Percentiles rank a stretch among this genome's conserved stretches.
phyloP scores from a whole-genome alignment of 164 flowering plant genomes.

The Chloranthus sessilifolius region DNA sequence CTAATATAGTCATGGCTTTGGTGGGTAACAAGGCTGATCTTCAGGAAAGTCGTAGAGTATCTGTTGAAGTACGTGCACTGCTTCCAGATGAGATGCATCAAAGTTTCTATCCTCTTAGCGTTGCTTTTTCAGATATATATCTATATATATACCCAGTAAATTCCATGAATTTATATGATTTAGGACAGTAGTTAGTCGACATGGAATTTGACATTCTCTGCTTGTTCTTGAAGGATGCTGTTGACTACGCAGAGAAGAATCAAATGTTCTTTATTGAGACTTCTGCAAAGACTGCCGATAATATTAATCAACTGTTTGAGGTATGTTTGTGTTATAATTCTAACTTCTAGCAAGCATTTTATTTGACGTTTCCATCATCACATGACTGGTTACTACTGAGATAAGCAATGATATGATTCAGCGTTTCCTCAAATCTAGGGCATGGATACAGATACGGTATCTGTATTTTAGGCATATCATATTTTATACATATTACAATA shows the following conservation, averaged over 20 bases:
- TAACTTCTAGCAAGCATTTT: too few species aligned
- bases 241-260: slow-evolving; percentile 89
- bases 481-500: too few species aligned
- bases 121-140: too few species aligned
- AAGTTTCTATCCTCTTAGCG: background rate
- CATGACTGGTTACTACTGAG: too few species aligned
- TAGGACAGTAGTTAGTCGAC: background rate
- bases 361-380: too few species aligned
- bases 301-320: slow-evolving; percentile 95
- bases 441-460: too few species aligned
- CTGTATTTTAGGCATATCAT: too few species aligned
- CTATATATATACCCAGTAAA: too few species aligned
- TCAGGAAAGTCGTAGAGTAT: slow-evolving; percentile 75
- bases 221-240: slow-evolving; percentile 62
- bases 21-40: slow-evolving; percentile 99
- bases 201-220: background rate
- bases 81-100: background rate
- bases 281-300: slow-evolving; percentile 99
- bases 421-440: too few species aligned
- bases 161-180: background rate
- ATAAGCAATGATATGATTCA: too few species aligned
- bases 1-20: slow-evolving; percentile 92
- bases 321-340: too few species aligned
- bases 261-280: slow-evolving; percentile 99
- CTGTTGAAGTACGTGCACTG: slow-evolving; percentile 51